Percentiles rank a stretch among this genome's conserved stretches.
phyloP scores from a whole-genome alignment of 768 basidiomycete genomes.

The Mrakia gelida region DNA sequence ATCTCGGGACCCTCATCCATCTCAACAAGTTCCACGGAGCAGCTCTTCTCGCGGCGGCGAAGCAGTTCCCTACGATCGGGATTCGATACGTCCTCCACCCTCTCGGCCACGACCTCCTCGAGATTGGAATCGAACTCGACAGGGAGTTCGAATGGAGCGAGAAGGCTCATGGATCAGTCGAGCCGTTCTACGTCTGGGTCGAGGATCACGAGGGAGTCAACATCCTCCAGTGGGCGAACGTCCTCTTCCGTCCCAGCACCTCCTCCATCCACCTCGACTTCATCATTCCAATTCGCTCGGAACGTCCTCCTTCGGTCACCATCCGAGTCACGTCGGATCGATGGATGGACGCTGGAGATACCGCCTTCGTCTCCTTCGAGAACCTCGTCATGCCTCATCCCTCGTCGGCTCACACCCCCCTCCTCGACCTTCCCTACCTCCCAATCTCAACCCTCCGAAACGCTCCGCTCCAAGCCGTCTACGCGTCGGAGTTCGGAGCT shows the following conservation, averaged over 20 bases:
- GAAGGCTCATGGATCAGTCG: conserved; percentile 65
- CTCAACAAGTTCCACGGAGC: conserved; percentile 79
- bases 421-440: conserved; percentile 73
- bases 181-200: conserved; percentile 95
- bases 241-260: conserved; percentile 67
- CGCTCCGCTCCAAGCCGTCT: conserved; percentile 49
- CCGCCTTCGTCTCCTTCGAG: conserved; percentile 60
- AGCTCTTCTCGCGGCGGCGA: conserved; percentile 71
- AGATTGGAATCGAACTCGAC: conserved; percentile 60
- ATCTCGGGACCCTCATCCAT: conserved; percentile 74
- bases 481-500: conserved; percentile 50
- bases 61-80: conserved; percentile 71
- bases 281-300: conserved; percentile 65
- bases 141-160: conserved; percentile 74
- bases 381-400: conserved; percentile 68
- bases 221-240: conserved; percentile 73
- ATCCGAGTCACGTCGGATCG: conserved; percentile 80
- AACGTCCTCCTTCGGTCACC: conserved; percentile 61
- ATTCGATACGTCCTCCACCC: conserved; percentile 71
- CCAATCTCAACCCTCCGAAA: conserved; percentile 55
- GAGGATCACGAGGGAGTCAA: conserved; percentile 76
- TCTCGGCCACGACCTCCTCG: conserved; percentile 75
- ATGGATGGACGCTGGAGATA: conserved; percentile 89
- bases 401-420: conserved; percentile 57
- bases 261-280: conserved; percentile 64